Percentiles rank a stretch among this genome's conserved stretches.
phyloP scores from a whole-genome alignment of 176 grass and related monocot species.

The Cenchrus fungigraminus region DNA sequence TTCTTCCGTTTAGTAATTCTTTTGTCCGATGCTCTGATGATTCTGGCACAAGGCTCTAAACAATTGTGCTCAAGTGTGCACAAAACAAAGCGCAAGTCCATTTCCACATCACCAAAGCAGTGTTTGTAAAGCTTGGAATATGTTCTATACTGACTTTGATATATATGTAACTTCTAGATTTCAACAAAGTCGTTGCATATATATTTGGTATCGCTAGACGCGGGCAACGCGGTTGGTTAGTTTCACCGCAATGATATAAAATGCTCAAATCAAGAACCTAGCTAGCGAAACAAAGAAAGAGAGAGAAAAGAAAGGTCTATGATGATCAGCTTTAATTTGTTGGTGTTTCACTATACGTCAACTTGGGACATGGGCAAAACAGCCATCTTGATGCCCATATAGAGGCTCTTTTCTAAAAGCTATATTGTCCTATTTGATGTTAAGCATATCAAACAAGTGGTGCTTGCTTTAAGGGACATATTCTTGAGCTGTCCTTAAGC shows the following conservation, averaged over 20 bases:
- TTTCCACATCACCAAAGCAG: slow-evolving; percentile 51
- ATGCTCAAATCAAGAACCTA: slow-evolving; percentile 37
- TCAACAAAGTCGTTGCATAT: slow-evolving; percentile 29
- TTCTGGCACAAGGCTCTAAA: slow-evolving; percentile 43
- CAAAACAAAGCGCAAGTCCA: slow-evolving; percentile 37
- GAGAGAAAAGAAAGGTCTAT: not conserved
- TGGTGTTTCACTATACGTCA: slow-evolving; percentile 37
- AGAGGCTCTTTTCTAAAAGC: slow-evolving; percentile 39
- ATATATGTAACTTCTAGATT: slow-evolving; percentile 40
- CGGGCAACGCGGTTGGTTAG: slow-evolving; percentile 31
- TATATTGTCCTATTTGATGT: slow-evolving; percentile 28
- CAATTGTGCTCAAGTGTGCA: slow-evolving; percentile 23
- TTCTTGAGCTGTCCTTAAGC: slow-evolving; percentile 48
- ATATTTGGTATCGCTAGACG: slow-evolving; percentile 15
- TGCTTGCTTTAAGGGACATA: slow-evolving; percentile 62
- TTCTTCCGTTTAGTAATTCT: slow-evolving; percentile 47
- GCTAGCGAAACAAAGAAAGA: slow-evolving; percentile 36
- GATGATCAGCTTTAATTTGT: slow-evolving; percentile 39
- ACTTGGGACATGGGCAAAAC: slow-evolving; percentile 30
- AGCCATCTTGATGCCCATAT: slow-evolving; percentile 45
- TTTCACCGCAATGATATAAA: slow-evolving; percentile 42
- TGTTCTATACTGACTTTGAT: slow-evolving; percentile 45
- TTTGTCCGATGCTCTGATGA: slow-evolving; percentile 39
- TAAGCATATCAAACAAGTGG: slow-evolving; percentile 53
- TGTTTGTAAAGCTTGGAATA: slow-evolving; percentile 47